phyloP scores from a whole-genome alignment of 2,329 filamentous ascomycete species.

The Ophiostoma fasciatum region DNA sequence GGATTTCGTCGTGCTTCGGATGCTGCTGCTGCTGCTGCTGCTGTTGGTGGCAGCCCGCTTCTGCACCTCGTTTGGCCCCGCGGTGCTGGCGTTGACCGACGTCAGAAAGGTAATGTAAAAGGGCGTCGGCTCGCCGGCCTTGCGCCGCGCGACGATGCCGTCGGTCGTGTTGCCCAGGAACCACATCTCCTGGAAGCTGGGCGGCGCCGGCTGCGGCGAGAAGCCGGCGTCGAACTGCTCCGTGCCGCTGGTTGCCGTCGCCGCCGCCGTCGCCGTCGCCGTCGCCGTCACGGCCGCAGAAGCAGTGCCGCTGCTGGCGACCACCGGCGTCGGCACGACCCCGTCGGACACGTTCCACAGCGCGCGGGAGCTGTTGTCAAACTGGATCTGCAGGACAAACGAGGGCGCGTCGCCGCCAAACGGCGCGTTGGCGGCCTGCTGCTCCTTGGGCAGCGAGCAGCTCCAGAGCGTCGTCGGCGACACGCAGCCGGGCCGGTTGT shows the following conservation, averaged over 20 bases:
- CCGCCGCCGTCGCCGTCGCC: background rate
- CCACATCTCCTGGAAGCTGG: slow-evolving; percentile 52
- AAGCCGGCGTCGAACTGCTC: slow-evolving; percentile 19
- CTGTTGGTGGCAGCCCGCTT: background rate
- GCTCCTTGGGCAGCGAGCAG: slow-evolving; percentile 67
- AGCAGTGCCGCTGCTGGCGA: too few relatives aligned
- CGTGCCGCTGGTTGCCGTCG: background rate
- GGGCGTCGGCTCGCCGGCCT: slow-evolving; percentile 73
- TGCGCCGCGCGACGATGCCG: slow-evolving; percentile 45
- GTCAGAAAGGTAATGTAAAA: slow-evolving; percentile 69
- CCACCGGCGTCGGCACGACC: slow-evolving; percentile 12
- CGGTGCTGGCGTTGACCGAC: slow-evolving; percentile 22
- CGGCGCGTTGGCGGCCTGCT: slow-evolving; percentile 48
- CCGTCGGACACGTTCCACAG: slow-evolving; percentile 33
- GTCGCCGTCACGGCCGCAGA: background rate
- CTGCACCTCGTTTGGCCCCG: slow-evolving; percentile 13
- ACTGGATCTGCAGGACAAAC: slow-evolving; percentile 66
- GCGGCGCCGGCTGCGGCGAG: slow-evolving; percentile 39
- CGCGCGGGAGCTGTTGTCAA: slow-evolving; percentile 43
- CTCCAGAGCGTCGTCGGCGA: slow-evolving; percentile 66
- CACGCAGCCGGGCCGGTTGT: slow-evolving; percentile 54
- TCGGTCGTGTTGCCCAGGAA: slow-evolving; percentile 85
- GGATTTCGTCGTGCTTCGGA: slow-evolving; percentile 7
- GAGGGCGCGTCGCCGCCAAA: slow-evolving; percentile 57
- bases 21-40: background rate